These are phyloP conservation scores for Stylosanthes scabra DNA, from an alignment of 331 rosid genomes.

Conservation along the genomic window DNA sequence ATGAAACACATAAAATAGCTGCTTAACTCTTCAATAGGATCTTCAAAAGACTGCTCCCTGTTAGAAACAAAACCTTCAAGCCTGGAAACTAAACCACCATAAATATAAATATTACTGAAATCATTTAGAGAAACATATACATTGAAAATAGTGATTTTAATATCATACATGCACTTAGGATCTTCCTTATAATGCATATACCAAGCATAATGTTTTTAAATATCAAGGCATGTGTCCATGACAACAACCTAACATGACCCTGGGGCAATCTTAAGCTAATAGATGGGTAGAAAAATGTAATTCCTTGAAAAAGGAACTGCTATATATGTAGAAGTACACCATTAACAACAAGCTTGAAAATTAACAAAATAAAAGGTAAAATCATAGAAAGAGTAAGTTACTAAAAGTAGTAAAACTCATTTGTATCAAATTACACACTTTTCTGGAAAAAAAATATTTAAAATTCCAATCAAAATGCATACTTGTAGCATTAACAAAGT, in stretches of 20 bases:
- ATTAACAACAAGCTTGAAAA: neutral
- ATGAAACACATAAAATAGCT: conserved; percentile 43
- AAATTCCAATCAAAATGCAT: neutral
- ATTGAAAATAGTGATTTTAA: conserved; percentile 13
- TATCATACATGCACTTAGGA: conserved; percentile 2
- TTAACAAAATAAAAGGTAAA: neutral
- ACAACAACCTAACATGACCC: neutral
- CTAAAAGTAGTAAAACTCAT: neutral
- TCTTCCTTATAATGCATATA: neutral
- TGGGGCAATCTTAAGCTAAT: neutral
- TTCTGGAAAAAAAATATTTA: neutral
- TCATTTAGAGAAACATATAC: neutral
- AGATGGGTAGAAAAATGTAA: neutral
- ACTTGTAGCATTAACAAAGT: neutral
- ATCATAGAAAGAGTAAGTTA: neutral
- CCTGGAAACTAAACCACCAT: conserved; percentile 77
- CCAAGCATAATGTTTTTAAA: neutral
- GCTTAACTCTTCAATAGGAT: conserved; percentile 98
- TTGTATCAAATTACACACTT: neutral
- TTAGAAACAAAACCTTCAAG: conserved; percentile 99
- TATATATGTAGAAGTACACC: neutral
- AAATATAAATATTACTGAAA: conserved; percentile 42
- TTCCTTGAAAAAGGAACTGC: neutral
- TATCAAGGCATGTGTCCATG: neutral
- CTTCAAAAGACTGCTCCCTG: conserved; percentile 99